These are phyloP conservation scores for Leccinum fallax DNA, from an alignment of 1,284 basidiomycete genomes.

Conservation along the genomic window DNA sequence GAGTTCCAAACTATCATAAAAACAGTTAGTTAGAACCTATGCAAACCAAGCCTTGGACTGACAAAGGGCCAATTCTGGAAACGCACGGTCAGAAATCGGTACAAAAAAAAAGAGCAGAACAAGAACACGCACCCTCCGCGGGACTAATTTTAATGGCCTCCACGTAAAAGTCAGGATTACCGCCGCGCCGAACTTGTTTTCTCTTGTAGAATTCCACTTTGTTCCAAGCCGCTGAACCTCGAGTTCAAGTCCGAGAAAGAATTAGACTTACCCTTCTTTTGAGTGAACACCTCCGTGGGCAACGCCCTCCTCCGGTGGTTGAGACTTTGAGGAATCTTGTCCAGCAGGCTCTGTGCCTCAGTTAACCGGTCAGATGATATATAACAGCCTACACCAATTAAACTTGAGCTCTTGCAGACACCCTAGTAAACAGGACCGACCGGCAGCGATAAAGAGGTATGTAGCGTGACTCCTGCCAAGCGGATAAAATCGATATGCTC, in stretches of 20 bases:
- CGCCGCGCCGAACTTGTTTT: constrained; percentile 59
- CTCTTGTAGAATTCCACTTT: constrained; percentile 72
- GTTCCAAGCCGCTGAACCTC: background rate
- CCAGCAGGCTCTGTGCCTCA: constrained; percentile 61
- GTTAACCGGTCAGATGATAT: constrained; percentile 52
- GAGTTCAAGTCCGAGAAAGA: background rate
- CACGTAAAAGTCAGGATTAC: constrained; percentile 51
- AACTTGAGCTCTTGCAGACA: background rate
- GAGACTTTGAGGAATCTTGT: constrained; percentile 60
- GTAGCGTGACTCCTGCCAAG: constrained; percentile 68
- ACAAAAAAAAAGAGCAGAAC: background rate
- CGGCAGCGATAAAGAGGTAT: constrained; percentile 74
- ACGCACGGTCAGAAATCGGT: constrained; percentile 1
- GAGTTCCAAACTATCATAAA: constrained; percentile 67
- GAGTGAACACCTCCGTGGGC: constrained; percentile 74
- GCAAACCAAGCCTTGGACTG: constrained; percentile 25
- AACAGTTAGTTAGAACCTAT: constrained; percentile 2
- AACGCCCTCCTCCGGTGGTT: constrained; percentile 65
- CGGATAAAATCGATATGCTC: constrained; percentile 1
- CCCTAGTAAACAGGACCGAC: constrained; percentile 32
- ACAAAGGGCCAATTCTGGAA: constrained; percentile 62
- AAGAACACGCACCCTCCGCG: constrained; percentile 58
- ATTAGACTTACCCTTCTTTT: constrained; percentile 57
- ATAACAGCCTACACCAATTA: constrained; percentile 51
- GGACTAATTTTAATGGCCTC: constrained; percentile 63